Conservation (phyloP, 768 basidiomycete genomes). For the Lactarius tabidus region DNA sequence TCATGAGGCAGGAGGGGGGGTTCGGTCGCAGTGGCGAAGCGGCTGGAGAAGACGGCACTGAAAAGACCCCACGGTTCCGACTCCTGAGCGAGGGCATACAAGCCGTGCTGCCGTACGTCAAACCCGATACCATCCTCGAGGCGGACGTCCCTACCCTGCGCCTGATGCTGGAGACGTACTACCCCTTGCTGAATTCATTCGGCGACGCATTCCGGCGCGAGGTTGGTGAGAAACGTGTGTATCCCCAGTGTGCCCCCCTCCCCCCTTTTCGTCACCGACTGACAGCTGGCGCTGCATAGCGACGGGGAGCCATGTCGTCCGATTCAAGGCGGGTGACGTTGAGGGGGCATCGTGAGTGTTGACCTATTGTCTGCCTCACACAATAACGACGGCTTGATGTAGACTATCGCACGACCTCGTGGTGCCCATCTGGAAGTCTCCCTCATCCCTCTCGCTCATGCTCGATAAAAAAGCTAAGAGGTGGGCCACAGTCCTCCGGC, state of each 20-base stretch:
- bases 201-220: slow-evolving; percentile 51
- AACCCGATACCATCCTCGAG: slow-evolving; percentile 55
- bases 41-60: not conserved
- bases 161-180: slow-evolving; percentile 70
- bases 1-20: slow-evolving; percentile 80
- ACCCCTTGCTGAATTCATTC: slow-evolving; percentile 70
- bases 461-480: slow-evolving; percentile 96
- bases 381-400: not conserved
- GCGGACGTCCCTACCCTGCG: slow-evolving; percentile 55
- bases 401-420: slow-evolving; percentile 76
- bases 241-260: not conserved
- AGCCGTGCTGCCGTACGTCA: slow-evolving; percentile 77
- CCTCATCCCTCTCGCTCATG: slow-evolving; percentile 83
- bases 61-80: slow-evolving; percentile 51
- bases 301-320: slow-evolving; percentile 67
- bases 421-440: slow-evolving; percentile 97
- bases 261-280: not conserved
- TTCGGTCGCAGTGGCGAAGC: slow-evolving; percentile 14
- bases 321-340: slow-evolving; percentile 53
- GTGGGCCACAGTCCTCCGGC: slow-evolving; percentile 38
- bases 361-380: slow-evolving; percentile 1
- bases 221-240: slow-evolving; percentile 54
- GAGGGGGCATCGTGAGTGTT: slow-evolving; percentile 52
- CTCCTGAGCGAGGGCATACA: slow-evolving; percentile 83
- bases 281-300: slow-evolving; percentile 36